These are phyloP conservation scores for Acacia pycnantha DNA, from an alignment of 331 rosid genomes.

Conservation along the genomic window DNA sequence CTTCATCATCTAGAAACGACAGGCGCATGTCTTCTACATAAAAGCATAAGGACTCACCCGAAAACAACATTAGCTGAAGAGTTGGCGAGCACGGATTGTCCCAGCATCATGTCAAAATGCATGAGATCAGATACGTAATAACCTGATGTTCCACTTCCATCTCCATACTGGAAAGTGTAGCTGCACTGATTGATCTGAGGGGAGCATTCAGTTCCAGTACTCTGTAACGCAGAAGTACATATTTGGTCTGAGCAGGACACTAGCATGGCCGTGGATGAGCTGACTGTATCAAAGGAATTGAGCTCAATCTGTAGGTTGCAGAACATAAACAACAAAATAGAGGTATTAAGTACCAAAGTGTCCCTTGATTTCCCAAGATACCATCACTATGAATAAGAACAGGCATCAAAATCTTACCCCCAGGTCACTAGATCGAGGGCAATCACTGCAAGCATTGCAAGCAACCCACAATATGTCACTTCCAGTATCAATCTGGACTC, in stretches of 20 bases:
- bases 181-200: constrained; percentile 75
- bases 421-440: constrained; percentile 82
- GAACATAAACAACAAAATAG: constrained; percentile 19
- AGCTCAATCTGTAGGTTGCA: constrained; percentile 71
- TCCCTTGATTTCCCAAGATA: constrained; percentile 13
- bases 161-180: constrained; percentile 81
- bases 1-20: background rate
- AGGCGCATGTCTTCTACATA: background rate
- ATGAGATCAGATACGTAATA: constrained; percentile 72
- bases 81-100: constrained; percentile 54
- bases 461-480: constrained; percentile 95
- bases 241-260: constrained; percentile 76
- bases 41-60: constrained; percentile 65
- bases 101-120: constrained; percentile 77
- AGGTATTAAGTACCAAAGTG: constrained; percentile 6
- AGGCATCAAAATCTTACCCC: constrained; percentile 53
- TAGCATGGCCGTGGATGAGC: constrained; percentile 62
- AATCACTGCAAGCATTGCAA: constrained; percentile 82
- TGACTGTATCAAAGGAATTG: constrained; percentile 68
- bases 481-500: constrained; percentile 94
- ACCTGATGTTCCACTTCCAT: constrained; percentile 92
- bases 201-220: constrained; percentile 63
- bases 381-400: constrained; percentile 3
- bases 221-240: constrained; percentile 62
- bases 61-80: constrained; percentile 75